Evolutionary conservation across 192 early-diverging fungal species (phyloP), one percentile per base, ranked within the genome.

Genomic region (Coemansia sp.): DNA sequence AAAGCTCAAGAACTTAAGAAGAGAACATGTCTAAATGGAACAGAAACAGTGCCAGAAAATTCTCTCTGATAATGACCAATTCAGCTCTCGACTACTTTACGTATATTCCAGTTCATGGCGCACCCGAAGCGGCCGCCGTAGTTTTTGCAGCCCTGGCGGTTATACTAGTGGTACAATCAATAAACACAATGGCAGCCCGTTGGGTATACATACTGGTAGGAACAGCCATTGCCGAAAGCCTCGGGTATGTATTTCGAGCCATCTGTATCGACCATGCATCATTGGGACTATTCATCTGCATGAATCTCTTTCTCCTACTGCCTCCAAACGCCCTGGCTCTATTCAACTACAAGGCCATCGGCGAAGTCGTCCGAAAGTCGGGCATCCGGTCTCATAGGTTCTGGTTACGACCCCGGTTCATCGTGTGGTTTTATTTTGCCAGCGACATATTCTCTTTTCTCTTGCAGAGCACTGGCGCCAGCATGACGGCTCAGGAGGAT

Each of bases 371-470:
- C 2, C 54, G 63, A 7, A 16, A 39, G 9, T 71, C 57, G 1
- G 47, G 43, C 4, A 50, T 55, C 37, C 2, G 12, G 3, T 30
- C 39, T 0, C 35, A 30, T 7, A 35, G 9, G 5, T 77, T 76
- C 18, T 77, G 50, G 41, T 26, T 77, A 10, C 56, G 50, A 0
- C 62, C 67, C 2, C 37, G 43, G 0, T 79, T 79, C 26, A 62
- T 79, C 12, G 64, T 54, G 0, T 70, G 67, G 72, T 70, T 79
- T 14, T 77, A 77, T 14, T 79, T 77, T 52, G 14, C 50, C 15
- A 77, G 73, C 61, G 77, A 79, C 54, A 46, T 79, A 0, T 59
- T 77, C 18, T 57, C 73, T 0, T 71, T 79, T 20, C n/a, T 61
- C 2, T 30, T 79, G 28, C 77, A 77, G 30, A 55, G 56, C 28